Evolutionary conservation across 176 grass and related monocot species (phyloP).

Genomic region (Carex parvula): DNA sequence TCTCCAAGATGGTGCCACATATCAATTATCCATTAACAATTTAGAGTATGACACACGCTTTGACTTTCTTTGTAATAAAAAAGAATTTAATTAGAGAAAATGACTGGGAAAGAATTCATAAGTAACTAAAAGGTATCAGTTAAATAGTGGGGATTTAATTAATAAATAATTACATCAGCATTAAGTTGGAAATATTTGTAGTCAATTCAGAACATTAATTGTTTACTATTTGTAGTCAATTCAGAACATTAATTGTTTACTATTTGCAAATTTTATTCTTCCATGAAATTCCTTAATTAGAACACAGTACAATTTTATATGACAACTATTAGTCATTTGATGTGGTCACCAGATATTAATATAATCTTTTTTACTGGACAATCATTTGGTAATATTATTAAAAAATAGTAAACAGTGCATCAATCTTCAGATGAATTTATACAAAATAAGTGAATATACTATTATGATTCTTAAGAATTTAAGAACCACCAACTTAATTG

Average conservation of each 20-base stretch:
- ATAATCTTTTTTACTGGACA: background rate
- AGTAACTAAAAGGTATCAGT: background rate
- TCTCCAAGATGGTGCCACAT: background rate
- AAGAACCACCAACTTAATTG: background rate
- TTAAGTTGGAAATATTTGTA: background rate
- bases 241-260: background rate
- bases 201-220: background rate
- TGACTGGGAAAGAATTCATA: background rate
- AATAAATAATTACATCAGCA: background rate
- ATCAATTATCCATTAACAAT: background rate
- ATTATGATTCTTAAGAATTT: background rate
- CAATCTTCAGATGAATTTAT: background rate
- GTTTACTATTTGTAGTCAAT: background rate
- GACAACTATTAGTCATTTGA: background rate
- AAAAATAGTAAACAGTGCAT: background rate
- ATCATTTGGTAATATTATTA: background rate
- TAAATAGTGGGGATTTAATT: background rate
- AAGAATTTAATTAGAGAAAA: background rate
- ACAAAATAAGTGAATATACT: background rate
- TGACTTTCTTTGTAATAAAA: background rate
- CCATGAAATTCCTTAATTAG: background rate
- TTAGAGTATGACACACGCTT: background rate
- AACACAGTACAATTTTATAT: background rate
- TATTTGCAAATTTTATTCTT: conserved; percentile 3
- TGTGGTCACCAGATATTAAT: background rate